Conservation (phyloP, 495 filamentous ascomycete species). For the Penicillium egyptiacum region DNA sequence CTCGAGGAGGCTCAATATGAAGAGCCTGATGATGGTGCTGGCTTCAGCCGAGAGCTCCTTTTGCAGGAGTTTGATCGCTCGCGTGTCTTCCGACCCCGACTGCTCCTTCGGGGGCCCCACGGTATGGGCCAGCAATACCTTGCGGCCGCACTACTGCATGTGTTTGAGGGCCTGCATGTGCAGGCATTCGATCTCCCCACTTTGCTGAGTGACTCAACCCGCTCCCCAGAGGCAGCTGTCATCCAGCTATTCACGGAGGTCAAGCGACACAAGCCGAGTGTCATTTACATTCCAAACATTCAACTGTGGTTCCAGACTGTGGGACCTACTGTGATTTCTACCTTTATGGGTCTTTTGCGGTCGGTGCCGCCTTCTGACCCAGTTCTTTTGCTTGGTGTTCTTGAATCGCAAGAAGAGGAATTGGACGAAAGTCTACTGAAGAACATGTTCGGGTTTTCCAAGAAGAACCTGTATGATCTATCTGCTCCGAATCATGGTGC, state of each 20-base stretch:
- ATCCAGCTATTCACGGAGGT: conserved; percentile 90
- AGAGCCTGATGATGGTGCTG: conserved; percentile 73
- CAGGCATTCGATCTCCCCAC: conserved; percentile 93
- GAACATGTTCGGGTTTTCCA: conserved; percentile 82
- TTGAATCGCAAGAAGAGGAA: conserved; percentile 61
- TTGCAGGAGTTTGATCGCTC: conserved; percentile 88
- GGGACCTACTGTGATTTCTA: conserved; percentile 63
- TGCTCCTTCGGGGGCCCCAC: conserved; percentile 71
- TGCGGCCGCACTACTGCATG: conserved; percentile 78
- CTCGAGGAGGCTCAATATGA: conserved; percentile 94
- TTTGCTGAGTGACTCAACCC: conserved; percentile 66
- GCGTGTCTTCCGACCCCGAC: conserved; percentile 82
- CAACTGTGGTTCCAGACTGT: conserved; percentile 82
- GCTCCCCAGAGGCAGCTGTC: conserved; percentile 80
- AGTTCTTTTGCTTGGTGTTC: conserved; percentile 77
- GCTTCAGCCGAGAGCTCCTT: conserved; percentile 81
- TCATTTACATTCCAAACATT: conserved; percentile 90
- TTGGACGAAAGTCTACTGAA: conserved; percentile 61
- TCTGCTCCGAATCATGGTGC: conserved; percentile 60
- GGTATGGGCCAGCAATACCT: conserved; percentile 97
- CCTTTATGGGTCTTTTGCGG: conserved; percentile 74
- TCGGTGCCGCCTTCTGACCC: conserved; percentile 84
- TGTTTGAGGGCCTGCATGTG: conserved; percentile 90
- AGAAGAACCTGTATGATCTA: conserved; percentile 70
- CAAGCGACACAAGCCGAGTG: conserved; percentile 88